phyloP scores from a whole-genome alignment of 2,329 filamentous ascomycete genomes.

The Ilyonectria robusta region DNA sequence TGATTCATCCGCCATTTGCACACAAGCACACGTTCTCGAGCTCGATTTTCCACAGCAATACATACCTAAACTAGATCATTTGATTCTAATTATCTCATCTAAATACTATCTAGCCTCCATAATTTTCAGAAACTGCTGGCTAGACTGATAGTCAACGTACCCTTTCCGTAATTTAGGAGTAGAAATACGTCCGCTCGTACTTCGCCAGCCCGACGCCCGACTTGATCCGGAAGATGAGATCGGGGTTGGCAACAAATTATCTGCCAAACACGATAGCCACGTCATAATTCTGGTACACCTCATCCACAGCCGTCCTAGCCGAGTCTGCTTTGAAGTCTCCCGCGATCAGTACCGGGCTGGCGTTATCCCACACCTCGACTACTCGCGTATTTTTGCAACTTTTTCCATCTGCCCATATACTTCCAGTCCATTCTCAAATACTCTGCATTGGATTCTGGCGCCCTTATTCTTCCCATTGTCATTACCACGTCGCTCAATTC shows the following conservation, averaged over 20 bases:
- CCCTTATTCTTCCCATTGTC: conserved; percentile 49
- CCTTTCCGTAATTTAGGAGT: conserved; percentile 32
- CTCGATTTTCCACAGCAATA: too few relatives aligned
- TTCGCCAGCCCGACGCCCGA: conserved; percentile 44
- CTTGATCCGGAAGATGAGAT: conserved; percentile 49
- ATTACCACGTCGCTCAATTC: conserved; percentile 47
- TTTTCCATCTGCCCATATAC: too few relatives aligned
- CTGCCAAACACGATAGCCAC: conserved; percentile 47
- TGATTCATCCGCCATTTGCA: too few relatives aligned
- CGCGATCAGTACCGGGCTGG: conserved; percentile 50
- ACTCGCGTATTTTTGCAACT: too few relatives aligned
- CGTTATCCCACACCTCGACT: conserved; percentile 43
- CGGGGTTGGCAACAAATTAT: conserved; percentile 50
- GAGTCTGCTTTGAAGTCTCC: conserved; percentile 50
- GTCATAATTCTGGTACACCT: conserved; percentile 34
- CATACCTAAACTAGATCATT: too few relatives aligned
- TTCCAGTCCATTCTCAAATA: too few relatives aligned
- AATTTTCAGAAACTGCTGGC: conserved; percentile 31
- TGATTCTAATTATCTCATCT: background rate
- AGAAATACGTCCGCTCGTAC: conserved; percentile 50
- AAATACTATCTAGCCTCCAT: background rate
- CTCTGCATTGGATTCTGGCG: too few relatives aligned
- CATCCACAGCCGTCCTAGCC: conserved; percentile 48
- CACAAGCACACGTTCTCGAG: too few relatives aligned
- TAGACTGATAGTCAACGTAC: conserved; percentile 38